Evolutionary conservation across 2,329 filamentous ascomycete species (phyloP), one percentile per base, ranked within the genome.

Genomic region (Arachnomyces sp.): DNA sequence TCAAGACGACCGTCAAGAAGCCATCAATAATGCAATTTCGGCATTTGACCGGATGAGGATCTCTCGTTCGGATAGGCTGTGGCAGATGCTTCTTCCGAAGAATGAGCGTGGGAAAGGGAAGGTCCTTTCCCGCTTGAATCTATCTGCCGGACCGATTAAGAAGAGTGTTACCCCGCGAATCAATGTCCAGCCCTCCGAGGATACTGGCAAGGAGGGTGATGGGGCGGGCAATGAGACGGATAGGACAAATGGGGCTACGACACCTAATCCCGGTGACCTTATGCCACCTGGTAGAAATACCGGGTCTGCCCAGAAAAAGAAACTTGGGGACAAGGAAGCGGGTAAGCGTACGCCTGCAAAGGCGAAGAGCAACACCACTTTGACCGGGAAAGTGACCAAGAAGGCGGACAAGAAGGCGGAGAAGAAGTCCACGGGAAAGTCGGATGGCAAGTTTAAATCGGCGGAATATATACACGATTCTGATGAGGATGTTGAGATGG

Each of bases 11-110:
- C 69, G 78, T 13, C 66, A 79, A 45, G 63, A 71, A 39, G 78
- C 77, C 18, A 75, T 82, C 51, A 73, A 80, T 46, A 74, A 74
- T 58, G 77, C 78, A 39, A 73, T 81, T 51, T 73, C 72, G 39
- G 76, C 78, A 32, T 82, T 77, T 55, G 78, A 82, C 57, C 71
- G 78, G 39, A 68, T 75, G 59, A 68, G 78, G 18, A 62, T 82
- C 13, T 71, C 73, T 5, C 74, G 74, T 47, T 68, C 73, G 29
- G 78, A 82, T 52, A 73, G 73, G 52, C 61, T 77, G 14, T 82
- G 78, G 78, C 77, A 82, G 59, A 67, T 67, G 48, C 63, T 82
- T 43, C 65, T 82, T 40, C 75, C 75, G 6, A 71, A 71, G 50
- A 69, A 75, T 36, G 77, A 82, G 51, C 70, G 78, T 47, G 74